Evolutionary conservation across 306 rosid genomes (phyloP).

Genomic region (Castanea crenata): DNA sequence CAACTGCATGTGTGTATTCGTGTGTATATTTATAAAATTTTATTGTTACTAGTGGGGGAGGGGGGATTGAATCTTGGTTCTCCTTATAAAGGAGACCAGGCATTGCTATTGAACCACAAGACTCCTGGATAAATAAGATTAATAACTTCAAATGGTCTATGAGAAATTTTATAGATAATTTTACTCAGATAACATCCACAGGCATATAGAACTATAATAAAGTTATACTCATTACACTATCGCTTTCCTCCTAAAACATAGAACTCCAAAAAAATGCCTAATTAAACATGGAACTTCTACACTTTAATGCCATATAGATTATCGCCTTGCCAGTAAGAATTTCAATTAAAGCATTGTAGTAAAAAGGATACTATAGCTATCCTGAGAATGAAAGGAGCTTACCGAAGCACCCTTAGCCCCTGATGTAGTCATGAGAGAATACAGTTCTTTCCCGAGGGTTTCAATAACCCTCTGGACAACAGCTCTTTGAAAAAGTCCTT

Average conservation of each 20-base stretch:
- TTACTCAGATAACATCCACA: not conserved
- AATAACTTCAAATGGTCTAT: not conserved
- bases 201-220: not conserved
- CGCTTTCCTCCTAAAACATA: not conserved
- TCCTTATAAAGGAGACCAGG: too few species aligned
- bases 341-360: not conserved
- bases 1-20: not conserved
- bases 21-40: too few species aligned
- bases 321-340: not conserved
- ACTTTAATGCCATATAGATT: not conserved
- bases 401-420: slow-evolving; percentile 97
- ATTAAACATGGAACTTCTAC: not conserved
- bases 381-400: slow-evolving; percentile 31
- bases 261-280: not conserved
- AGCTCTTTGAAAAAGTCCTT: slow-evolving; percentile 70
- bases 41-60: too few species aligned
- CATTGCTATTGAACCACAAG: too few species aligned
- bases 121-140: not conserved
- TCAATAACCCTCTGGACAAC: slow-evolving; percentile 65
- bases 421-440: slow-evolving; percentile 97
- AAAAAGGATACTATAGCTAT: not conserved
- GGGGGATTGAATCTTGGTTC: too few species aligned
- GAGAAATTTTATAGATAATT: not conserved
- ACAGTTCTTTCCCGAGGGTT: slow-evolving; percentile 81
- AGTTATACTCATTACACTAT: not conserved